Base-by-base conservation (phyloP, 2,329 filamentous ascomycete species). In the Aspergillus sp. region DNA sequence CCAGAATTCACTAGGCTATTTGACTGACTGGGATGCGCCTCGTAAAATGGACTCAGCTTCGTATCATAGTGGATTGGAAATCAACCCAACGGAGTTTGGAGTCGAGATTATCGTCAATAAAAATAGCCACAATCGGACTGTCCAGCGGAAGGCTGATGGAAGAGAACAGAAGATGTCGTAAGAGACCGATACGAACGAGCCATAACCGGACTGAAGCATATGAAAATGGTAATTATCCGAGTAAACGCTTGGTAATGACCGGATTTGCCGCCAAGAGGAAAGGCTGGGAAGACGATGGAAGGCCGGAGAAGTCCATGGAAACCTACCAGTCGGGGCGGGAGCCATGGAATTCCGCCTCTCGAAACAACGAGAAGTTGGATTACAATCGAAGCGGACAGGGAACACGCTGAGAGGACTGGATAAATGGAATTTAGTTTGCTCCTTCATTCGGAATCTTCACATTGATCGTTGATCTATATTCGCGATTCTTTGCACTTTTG, bases 251-350 rank as follows among this genome's bases (percentile, higher is more conserved):
- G 26, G 22, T 33, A 14, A 20, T n/a, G 16, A 8, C 44, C 22
- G 32, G 40, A 53, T 53, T 59, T 56, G 58, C 58, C 32, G 7
- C 17, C 38, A 42, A 63, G 53, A 49, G 43, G 65, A 66, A 69
- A 50, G 45, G 44, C 48, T 53, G 53, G 40, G 67, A 69, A 69
- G 43, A n/a, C n/a, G 49, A 56, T 66, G 63, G 68, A 71, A 71
- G 47, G 14, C 30, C 53, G 45, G 50, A 54, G 68, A 71, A 71
- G 55, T 54, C 36, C 19, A 58, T 62, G 36, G 62, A 64, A 63
- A 42, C 49, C 47, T 49, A 54, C 35, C 56, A 65, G 60, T 53
- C 49, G 47, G 44, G 16, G 60, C 63, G 66, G 61, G 64, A 65
- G 59, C 67, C 66, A 61, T 50, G 38, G 42, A 59, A 56, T 47